Conservation (phyloP, 345 rosid genomes). For the Physaria fendleri region DNA sequence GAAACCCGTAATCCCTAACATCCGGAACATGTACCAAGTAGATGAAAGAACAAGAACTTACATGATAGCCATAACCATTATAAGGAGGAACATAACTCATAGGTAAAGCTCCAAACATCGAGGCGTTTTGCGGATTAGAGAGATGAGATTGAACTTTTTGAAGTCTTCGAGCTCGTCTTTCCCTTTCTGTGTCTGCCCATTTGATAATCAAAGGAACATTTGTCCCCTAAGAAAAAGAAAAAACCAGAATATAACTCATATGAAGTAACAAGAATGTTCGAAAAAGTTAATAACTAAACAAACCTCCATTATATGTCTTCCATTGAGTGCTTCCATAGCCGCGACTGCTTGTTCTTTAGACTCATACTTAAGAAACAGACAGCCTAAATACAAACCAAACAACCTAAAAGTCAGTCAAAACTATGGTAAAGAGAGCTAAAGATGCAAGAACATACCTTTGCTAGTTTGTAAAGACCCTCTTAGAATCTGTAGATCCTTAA, state of each 20-base stretch:
- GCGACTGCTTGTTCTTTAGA: slow-evolving; percentile 87
- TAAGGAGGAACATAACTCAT: slow-evolving; percentile 77
- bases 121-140: slow-evolving; percentile 60
- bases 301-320: slow-evolving; percentile 97
- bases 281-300: slow-evolving; percentile 21
- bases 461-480: slow-evolving; percentile 92
- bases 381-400: slow-evolving; percentile 42
- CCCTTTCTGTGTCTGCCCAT: slow-evolving; percentile 99
- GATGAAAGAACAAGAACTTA: slow-evolving; percentile 21
- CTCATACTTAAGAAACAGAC: slow-evolving; percentile 92
- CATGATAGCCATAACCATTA: slow-evolving; percentile 93
- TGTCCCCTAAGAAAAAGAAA: slow-evolving; percentile 70
- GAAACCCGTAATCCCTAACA: too few relatives aligned
- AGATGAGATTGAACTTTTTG: slow-evolving; percentile 75
- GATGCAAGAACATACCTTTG: slow-evolving; percentile 47
- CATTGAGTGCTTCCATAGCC: slow-evolving; percentile 80
- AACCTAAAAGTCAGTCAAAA: background rate
- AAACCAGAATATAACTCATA: too few relatives aligned
- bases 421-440: background rate
- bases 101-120: slow-evolving; percentile 83
- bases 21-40: background rate
- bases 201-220: slow-evolving; percentile 93
- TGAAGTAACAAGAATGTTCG: background rate
- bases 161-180: slow-evolving; percentile 83
- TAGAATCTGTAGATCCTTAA: slow-evolving; percentile 83